Conservation (phyloP, 352 stramenopile species). For the Phytopythium oedochilum region DNA sequence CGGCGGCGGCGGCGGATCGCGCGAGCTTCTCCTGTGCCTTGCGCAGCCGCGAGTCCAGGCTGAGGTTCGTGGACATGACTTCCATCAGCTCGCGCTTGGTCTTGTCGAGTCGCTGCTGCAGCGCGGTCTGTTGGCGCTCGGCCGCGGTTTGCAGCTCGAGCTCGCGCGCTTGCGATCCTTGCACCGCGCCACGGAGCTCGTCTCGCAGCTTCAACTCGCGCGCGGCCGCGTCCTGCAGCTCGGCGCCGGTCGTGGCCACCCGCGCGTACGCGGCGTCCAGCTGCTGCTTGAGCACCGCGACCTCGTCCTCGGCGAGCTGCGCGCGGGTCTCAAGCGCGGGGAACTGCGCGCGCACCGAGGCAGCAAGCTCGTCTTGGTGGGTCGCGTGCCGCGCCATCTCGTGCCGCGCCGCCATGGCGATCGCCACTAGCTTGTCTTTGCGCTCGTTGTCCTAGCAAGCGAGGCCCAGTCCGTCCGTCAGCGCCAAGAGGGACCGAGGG, state of each 20-base stretch:
- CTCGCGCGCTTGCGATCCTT: slow-evolving; percentile 29
- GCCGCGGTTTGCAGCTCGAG: slow-evolving; percentile 30
- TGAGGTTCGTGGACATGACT: slow-evolving; percentile 55
- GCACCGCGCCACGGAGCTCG: slow-evolving; percentile 22
- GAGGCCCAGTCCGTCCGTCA: too few relatives aligned
- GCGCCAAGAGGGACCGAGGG: background rate
- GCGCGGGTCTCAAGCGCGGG: slow-evolving; percentile 15
- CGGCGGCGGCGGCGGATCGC: slow-evolving; percentile 16
- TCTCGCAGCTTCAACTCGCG: slow-evolving; percentile 21
- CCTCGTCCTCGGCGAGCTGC: slow-evolving; percentile 33
- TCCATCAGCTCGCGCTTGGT: slow-evolving; percentile 74
- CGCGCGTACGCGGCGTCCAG: slow-evolving; percentile 42
- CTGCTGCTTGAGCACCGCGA: slow-evolving; percentile 30
- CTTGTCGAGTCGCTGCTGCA: slow-evolving; percentile 69
- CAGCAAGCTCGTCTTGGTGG: slow-evolving; percentile 30
- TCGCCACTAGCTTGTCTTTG: slow-evolving; percentile 68
- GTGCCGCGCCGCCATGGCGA: slow-evolving; percentile 74
- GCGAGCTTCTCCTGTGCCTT: slow-evolving; percentile 72
- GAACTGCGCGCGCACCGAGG: slow-evolving; percentile 22
- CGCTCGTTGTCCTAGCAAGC: slow-evolving; percentile 42
- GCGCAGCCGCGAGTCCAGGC: slow-evolving; percentile 51
- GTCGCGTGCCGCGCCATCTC: slow-evolving; percentile 60
- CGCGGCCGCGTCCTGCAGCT: slow-evolving; percentile 13
- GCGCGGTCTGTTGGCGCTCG: slow-evolving; percentile 35
- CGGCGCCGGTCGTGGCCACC: slow-evolving; percentile 30